Evolutionary conservation across 2,329 filamentous ascomycete species (phyloP).

Genomic region (Aspergillus phoenicis): DNA sequence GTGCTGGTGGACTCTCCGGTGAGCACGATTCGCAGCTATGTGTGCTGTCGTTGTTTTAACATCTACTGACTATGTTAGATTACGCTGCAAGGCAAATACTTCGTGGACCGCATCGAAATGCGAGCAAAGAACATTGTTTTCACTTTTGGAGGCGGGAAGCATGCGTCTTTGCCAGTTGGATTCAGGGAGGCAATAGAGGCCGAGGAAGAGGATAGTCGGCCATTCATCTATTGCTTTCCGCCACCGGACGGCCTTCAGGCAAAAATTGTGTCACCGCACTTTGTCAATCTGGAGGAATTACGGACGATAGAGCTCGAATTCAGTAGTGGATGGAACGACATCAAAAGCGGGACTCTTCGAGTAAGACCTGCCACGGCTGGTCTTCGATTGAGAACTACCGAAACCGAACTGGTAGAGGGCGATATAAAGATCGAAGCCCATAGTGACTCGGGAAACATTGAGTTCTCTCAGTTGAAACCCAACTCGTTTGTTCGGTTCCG

Average conservation of each 20-base stretch:
- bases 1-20: conserved; percentile 54
- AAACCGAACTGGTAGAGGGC: conserved; percentile 50
- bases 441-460: conserved; percentile 50
- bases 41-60: neutral
- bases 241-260: conserved; percentile 69
- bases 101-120: conserved; percentile 72
- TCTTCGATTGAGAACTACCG: conserved; percentile 58
- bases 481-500: conserved; percentile 48
- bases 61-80: conserved; percentile 27
- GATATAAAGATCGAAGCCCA: conserved; percentile 46
- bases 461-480: conserved; percentile 39
- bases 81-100: conserved; percentile 67
- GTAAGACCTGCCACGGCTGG: conserved; percentile 64
- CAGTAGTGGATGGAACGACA: conserved; percentile 72
- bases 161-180: conserved; percentile 36
- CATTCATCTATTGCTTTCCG: conserved; percentile 74
- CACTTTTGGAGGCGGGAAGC: conserved; percentile 31
- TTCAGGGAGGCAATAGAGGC: conserved; percentile 39
- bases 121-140: conserved; percentile 45
- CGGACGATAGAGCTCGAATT: conserved; percentile 76
- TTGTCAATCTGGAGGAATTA: conserved; percentile 77
- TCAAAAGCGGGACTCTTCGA: conserved; percentile 52
- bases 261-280: conserved; percentile 65
- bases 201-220: conserved; percentile 52
- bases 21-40: conserved; percentile 31